Evolutionary conservation across 176 grass and related monocot species (phyloP), one percentile per base, ranked within the genome.

Genomic region (Oryza meyeriana): DNA sequence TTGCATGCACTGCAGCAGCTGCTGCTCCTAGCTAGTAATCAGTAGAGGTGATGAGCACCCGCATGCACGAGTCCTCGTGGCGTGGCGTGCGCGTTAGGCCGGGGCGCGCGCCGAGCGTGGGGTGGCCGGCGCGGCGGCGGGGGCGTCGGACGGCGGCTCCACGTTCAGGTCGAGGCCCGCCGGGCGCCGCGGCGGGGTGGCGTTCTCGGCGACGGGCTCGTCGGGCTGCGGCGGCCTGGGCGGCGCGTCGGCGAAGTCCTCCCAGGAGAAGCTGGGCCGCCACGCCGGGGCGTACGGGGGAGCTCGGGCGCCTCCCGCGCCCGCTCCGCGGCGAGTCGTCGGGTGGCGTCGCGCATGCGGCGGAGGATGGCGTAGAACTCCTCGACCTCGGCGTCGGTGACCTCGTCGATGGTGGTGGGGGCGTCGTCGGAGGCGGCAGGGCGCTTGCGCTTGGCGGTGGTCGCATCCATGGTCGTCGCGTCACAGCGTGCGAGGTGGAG

Each of bases 291-390:
- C 79, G 29, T 79, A 65, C 16, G 39, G 39, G 0, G 83, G 59
- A 1, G 62, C 66, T 5, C 65, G 47, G 26, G 69, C 66, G n/a
- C n/a, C n/a, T 6, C 27, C 45, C 1, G 22, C 45, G 31, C 47
- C 68, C 0, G 55, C n/a, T 85, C 75, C n/a, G 88, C 75, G n/a
- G n/a, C 64, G 84, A 81, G 34, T 8, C 31, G 82, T 64, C 64
- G 83, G 5, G 94, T 76, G 31, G 84, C 68, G 41, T 77, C 77
- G 12, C 82, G 88, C 69, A 94, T 83, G 76, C 94, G 94, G 20
- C 89, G 86, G 18, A 96, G 83, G 85, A 96, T 96, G 80, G 94
- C 90, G 94, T 91, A 93, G 83, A 96, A 96, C 75, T 97, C 94
- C 64, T 93, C 91, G n/a, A 93, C 88, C 86, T 97, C 91, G 20